Base-by-base conservation (phyloP, 805 yeast genomes). In the Myxozyma lipomycoides region DNA sequence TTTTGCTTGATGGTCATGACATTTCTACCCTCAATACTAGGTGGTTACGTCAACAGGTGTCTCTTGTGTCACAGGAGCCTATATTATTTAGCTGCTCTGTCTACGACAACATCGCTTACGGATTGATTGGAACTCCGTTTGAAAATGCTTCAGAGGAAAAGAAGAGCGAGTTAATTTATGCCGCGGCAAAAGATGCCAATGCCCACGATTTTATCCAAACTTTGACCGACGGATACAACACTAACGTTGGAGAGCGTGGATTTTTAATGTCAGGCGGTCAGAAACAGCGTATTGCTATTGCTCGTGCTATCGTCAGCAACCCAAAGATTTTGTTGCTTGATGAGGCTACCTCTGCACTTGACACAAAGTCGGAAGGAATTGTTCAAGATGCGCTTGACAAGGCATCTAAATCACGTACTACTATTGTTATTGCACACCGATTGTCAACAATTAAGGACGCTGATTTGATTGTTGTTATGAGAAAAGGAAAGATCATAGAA, bases 61-160 rank as follows among this genome's bases (percentile, higher is more conserved):
- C 85, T 4, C 72, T 79, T 41, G 86, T 81, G 5, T 81, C 76
- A 55, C 86, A 81, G 62, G 84, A 81, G 51, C 62, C 62, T 17
- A 60, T 51, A 10, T 70, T 87, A 42, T 87, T 86, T 71, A 86
- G 87, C 63, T 91, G 86, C 49, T 75, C 91, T 0, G 84, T 87
- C 36, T 67, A 79, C 63, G 95, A 87, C 61, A 87, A 87, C 61
- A 78, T 87, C 34, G 73, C 86, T 51, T 86, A 84, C 69, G 96
- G 95, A 21, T 69, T 87, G 42, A 49, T 68, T 49, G 66, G 64
- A 9, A 51, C 61, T 1, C 40, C 25, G 24, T 49, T 44, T 35
- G 65, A 61, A 37, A 41, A 64, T 56, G 70, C 71, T 48, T 34
- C 68, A 46, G 64, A 71, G 28, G 68, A 71, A 56, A 60, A 63